Evolutionary conservation across 768 basidiomycete genomes (phyloP).

Genomic region (Auriscalpium orientale): DNA sequence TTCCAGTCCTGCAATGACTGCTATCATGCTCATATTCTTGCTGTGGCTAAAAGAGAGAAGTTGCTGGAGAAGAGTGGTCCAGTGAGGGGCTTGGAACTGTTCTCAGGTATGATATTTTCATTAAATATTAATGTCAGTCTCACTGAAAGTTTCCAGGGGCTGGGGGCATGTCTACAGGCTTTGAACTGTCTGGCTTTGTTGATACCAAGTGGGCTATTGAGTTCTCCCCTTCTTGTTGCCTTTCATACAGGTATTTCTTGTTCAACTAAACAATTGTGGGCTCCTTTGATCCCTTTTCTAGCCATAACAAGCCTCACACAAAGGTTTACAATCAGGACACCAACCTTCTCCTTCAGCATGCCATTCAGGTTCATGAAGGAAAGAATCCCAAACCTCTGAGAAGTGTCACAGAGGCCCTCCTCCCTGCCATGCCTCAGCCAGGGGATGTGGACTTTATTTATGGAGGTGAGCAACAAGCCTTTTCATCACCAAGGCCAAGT

Average conservation of each 20-base stretch:
- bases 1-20: conserved; percentile 37
- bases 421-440: conserved; percentile 44
- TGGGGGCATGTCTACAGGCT: conserved; percentile 65
- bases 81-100: conserved; percentile 58
- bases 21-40: conserved; percentile 23
- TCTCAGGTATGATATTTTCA: conserved; percentile 42
- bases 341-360: conserved; percentile 51
- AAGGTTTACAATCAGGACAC: conserved; percentile 60
- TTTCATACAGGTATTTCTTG: conserved; percentile 47
- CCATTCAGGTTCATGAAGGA: conserved; percentile 40
- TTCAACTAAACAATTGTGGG: neutral
- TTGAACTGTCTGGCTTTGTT: conserved; percentile 54
- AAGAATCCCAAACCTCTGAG: conserved; percentile 31
- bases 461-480: conserved; percentile 43
- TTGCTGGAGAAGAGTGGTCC: conserved; percentile 33
- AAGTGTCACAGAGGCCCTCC: conserved; percentile 27
- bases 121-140: neutral
- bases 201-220: conserved; percentile 67
- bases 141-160: conserved; percentile 42
- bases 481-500: neutral
- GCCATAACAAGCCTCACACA: conserved; percentile 53
- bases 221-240: conserved; percentile 52
- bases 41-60: conserved; percentile 21
- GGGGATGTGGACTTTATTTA: conserved; percentile 65
- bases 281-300: conserved; percentile 20